Evolutionary conservation across 768 basidiomycete species (phyloP).

Genomic region (Lactifluus echinatus): DNA sequence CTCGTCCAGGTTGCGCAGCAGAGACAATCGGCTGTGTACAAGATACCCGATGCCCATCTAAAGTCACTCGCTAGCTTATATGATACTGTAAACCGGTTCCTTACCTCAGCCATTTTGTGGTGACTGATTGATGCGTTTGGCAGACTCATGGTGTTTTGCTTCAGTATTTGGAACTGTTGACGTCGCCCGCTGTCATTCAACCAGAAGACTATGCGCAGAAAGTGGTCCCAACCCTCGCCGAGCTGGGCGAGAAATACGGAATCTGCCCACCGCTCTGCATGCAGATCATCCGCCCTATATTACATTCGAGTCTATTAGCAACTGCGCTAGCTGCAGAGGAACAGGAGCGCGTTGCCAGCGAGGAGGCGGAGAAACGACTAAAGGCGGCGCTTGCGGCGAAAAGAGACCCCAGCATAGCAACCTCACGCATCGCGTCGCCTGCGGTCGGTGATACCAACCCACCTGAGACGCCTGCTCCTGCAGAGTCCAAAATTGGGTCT

Average conservation of each 20-base stretch:
- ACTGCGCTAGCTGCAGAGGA: conserved; percentile 58
- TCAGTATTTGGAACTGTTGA: conserved; percentile 87
- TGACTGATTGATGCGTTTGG: conserved; percentile 18
- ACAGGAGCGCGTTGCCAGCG: conserved; percentile 57
- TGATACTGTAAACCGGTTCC: conserved; percentile 66
- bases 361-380: conserved; percentile 72
- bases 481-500: background rate
- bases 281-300: conserved; percentile 84
- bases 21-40: conserved; percentile 76
- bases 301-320: conserved; percentile 53
- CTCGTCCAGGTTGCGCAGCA: conserved; percentile 90
- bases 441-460: conserved; percentile 25
- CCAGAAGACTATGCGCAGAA: conserved; percentile 66
- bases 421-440: conserved; percentile 60
- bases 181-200: conserved; percentile 56
- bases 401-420: conserved; percentile 49
- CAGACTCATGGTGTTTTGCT: conserved; percentile 88
- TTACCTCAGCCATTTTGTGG: conserved; percentile 8
- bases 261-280: conserved; percentile 84
- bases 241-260: conserved; percentile 68
- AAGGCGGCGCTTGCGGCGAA: conserved; percentile 76
- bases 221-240: conserved; percentile 64
- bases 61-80: conserved; percentile 84
- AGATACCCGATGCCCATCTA: conserved; percentile 62
- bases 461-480: background rate